A percentile compares a stretch with the other conserved stretches of the same genome.
Conservation (phyloP, 345 rosid species). For the Zanthoxylum bungeanum region DNA sequence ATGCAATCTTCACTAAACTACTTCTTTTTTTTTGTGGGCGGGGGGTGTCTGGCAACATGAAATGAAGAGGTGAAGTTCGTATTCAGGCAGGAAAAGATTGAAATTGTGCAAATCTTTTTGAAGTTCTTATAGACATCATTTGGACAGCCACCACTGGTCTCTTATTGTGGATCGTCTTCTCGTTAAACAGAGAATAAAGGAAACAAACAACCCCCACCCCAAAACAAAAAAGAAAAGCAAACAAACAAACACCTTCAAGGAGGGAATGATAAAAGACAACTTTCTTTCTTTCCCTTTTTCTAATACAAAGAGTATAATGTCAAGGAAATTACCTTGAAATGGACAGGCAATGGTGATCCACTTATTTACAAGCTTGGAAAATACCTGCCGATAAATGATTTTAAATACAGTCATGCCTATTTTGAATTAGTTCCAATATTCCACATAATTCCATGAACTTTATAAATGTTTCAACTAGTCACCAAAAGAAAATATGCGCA, state of each 20-base stretch:
- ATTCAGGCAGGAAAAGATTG: neutral
- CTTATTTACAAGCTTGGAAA: slow-evolving; percentile 71
- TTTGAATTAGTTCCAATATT: slow-evolving; percentile 10
- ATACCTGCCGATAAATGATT: slow-evolving; percentile 46
- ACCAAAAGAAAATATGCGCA: slow-evolving; percentile 27
- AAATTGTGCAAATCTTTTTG: neutral
- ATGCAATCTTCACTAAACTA: neutral
- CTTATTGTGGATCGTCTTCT: neutral
- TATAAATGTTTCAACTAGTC: slow-evolving; percentile 11
- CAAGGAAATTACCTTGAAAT: slow-evolving; percentile 64
- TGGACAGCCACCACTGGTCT: neutral
- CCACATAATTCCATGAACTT: neutral
- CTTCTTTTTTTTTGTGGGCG: too few species aligned
- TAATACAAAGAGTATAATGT: neutral
- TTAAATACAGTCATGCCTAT: slow-evolving; percentile 4
- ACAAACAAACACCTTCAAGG: neutral
- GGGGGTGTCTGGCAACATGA: too few species aligned
- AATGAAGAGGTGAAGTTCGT: neutral
- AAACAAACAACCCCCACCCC: neutral
- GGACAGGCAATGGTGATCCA: slow-evolving; percentile 91
- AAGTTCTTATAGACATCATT: neutral
- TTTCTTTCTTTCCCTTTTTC: neutral
- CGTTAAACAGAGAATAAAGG: neutral
- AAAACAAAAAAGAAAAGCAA: neutral
- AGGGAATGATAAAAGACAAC: neutral